Percentiles rank a stretch among this genome's conserved stretches.
phyloP scores from a whole-genome alignment of 2,329 filamentous ascomycete genomes.

The Monosporascus ibericus region DNA sequence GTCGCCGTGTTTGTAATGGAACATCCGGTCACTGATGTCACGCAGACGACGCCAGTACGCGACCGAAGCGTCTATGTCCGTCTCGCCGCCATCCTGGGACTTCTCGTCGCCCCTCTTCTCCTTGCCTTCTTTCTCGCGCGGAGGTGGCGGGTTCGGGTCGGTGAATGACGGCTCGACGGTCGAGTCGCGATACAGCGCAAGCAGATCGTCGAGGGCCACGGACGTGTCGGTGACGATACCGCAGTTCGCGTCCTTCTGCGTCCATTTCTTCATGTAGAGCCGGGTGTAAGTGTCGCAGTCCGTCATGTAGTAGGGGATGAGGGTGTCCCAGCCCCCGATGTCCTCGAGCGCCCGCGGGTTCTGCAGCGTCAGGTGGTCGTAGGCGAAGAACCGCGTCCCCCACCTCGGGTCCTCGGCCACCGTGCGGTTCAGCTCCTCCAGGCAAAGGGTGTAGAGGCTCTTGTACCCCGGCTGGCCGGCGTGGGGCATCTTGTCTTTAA shows the following conservation, averaged over 20 bases:
- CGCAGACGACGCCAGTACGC: slow-evolving; percentile 24
- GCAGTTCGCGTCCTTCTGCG: slow-evolving; percentile 29
- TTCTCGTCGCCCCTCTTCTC: slow-evolving; percentile 7
- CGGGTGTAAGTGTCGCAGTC: slow-evolving; percentile 51
- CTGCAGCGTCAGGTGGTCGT: slow-evolving; percentile 52
- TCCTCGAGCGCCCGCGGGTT: slow-evolving; percentile 46
- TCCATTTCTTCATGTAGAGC: slow-evolving; percentile 39
- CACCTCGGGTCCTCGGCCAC: slow-evolving; percentile 32
- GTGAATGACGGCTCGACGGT: slow-evolving; percentile 28
- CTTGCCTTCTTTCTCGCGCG: slow-evolving; percentile 9
- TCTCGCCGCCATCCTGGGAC: slow-evolving; percentile 6
- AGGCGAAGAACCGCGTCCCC: slow-evolving; percentile 51
- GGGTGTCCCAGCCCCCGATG: slow-evolving; percentile 50
- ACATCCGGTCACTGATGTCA: slow-evolving; percentile 30
- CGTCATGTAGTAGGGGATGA: slow-evolving; percentile 52
- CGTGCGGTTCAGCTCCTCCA: slow-evolving; percentile 29
- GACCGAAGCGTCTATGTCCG: slow-evolving; percentile 17
- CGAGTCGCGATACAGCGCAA: slow-evolving; percentile 39
- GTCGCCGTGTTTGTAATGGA: slow-evolving; percentile 34
- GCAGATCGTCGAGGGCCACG: slow-evolving; percentile 37
- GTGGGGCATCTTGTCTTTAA: slow-evolving; percentile 24
- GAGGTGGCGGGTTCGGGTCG: slow-evolving; percentile 31
- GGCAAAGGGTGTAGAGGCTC: slow-evolving; percentile 34
- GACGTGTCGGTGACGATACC: slow-evolving; percentile 42
- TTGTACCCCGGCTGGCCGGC: slow-evolving; percentile 32